phyloP scores from a whole-genome alignment of 106 monocot genomes.

The Dactylorhiza incarnata region DNA sequence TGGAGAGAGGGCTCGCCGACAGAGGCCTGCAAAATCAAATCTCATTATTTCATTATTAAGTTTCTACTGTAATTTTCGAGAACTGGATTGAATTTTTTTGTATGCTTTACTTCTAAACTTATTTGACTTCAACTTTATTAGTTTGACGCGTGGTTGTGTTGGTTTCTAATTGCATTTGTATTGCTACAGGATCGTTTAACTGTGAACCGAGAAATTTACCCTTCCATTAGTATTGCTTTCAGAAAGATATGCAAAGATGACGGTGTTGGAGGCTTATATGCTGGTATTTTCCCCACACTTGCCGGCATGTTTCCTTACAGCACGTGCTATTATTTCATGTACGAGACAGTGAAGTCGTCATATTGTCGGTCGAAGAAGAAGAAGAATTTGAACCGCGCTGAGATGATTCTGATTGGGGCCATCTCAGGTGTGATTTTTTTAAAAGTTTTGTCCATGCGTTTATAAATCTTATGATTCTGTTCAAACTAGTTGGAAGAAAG shows the following conservation, averaged over 20 bases:
- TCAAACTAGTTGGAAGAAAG: too few relatives aligned
- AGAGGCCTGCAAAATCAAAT: slow-evolving; percentile 35
- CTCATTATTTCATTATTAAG: too few relatives aligned
- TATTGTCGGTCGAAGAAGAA: slow-evolving; percentile 74
- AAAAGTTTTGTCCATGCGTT: neutral
- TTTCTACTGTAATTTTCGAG: too few relatives aligned
- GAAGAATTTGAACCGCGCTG: slow-evolving; percentile 49
- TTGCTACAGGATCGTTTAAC: slow-evolving; percentile 74
- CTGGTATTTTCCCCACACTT: slow-evolving; percentile 79
- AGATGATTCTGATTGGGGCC: slow-evolving; percentile 73
- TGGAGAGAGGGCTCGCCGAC: slow-evolving; percentile 84
- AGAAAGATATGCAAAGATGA: slow-evolving; percentile 53
- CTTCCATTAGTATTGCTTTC: slow-evolving; percentile 58
- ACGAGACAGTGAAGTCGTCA: slow-evolving; percentile 69
- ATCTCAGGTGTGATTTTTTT: slow-evolving; percentile 54
- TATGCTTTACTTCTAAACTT: neutral
- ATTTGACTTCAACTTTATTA: neutral
- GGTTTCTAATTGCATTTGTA: neutral
- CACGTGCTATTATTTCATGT: slow-evolving; percentile 97
- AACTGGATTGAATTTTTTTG: too few relatives aligned
- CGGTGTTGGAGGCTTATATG: slow-evolving; percentile 74
- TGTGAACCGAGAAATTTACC: slow-evolving; percentile 61
- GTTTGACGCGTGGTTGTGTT: neutral
- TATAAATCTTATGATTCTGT: neutral
- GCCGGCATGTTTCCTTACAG: slow-evolving; percentile 95